These are phyloP conservation scores for Talaromyces amestolkiae DNA, from an alignment of 2,329 filamentous ascomycete species.

Conservation along the genomic window DNA sequence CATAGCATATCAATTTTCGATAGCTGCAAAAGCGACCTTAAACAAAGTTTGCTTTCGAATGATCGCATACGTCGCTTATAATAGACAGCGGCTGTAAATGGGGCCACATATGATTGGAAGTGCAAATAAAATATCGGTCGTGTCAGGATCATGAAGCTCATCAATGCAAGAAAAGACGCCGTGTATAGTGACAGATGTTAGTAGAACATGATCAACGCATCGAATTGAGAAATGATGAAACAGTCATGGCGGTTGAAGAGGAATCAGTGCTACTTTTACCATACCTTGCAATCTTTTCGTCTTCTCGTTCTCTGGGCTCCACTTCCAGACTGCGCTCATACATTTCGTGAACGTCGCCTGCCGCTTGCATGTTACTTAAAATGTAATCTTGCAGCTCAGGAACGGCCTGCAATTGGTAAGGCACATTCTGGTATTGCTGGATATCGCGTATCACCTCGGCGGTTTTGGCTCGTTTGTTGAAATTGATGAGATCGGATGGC, in stretches of 20 bases:
- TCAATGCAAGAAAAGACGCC: constrained; percentile 7
- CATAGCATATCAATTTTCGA: background rate
- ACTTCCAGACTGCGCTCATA: constrained; percentile 94
- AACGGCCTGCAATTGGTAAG: constrained; percentile 87
- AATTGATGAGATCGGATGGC: constrained; percentile 96
- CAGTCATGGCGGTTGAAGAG: constrained; percentile 27
- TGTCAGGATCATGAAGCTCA: constrained; percentile 1
- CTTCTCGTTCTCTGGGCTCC: constrained; percentile 92
- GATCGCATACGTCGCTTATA: background rate
- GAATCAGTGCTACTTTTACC: constrained; percentile 40
- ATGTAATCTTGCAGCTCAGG: constrained; percentile 95
- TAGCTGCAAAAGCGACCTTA: background rate
- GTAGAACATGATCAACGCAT: constrained; percentile 29
- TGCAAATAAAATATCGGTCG: background rate
- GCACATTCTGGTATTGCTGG: constrained; percentile 96
- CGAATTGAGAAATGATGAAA: constrained; percentile 33
- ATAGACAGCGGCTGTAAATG: background rate
- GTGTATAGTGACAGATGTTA: background rate
- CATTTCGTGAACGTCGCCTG: constrained; percentile 97
- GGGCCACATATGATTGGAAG: background rate
- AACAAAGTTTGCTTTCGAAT: too few relatives aligned
- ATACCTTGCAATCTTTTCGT: constrained; percentile 99
- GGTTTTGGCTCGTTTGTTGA: constrained; percentile 95
- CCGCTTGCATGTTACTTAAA: constrained; percentile 89
- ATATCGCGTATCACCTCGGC: constrained; percentile 98